A percentile compares a stretch with the other conserved stretches of the same genome.
phyloP scores from a whole-genome alignment of 2,329 filamentous ascomycete species.

The Colletotrichum lupini region DNA sequence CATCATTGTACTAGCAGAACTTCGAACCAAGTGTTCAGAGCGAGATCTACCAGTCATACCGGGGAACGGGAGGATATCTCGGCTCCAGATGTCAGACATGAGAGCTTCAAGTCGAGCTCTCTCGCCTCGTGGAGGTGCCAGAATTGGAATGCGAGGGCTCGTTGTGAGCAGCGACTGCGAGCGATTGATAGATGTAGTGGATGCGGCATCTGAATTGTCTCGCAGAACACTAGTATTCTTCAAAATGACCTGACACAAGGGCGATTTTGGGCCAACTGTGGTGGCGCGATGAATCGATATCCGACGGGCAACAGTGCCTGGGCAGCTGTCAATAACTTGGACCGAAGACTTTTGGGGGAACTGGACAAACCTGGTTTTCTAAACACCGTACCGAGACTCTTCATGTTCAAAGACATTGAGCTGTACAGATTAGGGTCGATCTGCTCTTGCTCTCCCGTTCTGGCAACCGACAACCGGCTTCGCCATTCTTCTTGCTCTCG shows the following conservation, averaged over 20 bases:
- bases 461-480: slow-evolving; percentile 66
- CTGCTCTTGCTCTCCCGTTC: slow-evolving; percentile 59
- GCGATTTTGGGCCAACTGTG: slow-evolving; percentile 75
- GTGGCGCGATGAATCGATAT: slow-evolving; percentile 84
- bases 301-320: slow-evolving; percentile 71
- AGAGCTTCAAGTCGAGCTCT: slow-evolving; percentile 80
- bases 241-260: slow-evolving; percentile 81
- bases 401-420: slow-evolving; percentile 76
- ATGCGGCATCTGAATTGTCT: slow-evolving; percentile 56
- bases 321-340: not conserved
- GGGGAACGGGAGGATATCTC: slow-evolving; percentile 82
- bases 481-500: slow-evolving; percentile 87
- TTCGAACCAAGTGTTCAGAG: slow-evolving; percentile 78
- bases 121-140: slow-evolving; percentile 80
- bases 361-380: slow-evolving; percentile 70
- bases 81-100: slow-evolving; percentile 85
- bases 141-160: slow-evolving; percentile 72
- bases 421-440: slow-evolving; percentile 64
- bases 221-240: slow-evolving; percentile 83
- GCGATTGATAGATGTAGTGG: slow-evolving; percentile 71
- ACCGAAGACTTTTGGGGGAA: not conserved
- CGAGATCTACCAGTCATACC: slow-evolving; percentile 76
- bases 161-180: slow-evolving; percentile 83
- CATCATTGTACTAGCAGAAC: slow-evolving; percentile 87
- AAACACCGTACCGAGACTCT: slow-evolving; percentile 79